Percentiles rank a stretch among this genome's conserved stretches.
Evolutionary conservation across 2,329 filamentous ascomycete genomes (phyloP).

Genomic region (Penicillium sp.): DNA sequence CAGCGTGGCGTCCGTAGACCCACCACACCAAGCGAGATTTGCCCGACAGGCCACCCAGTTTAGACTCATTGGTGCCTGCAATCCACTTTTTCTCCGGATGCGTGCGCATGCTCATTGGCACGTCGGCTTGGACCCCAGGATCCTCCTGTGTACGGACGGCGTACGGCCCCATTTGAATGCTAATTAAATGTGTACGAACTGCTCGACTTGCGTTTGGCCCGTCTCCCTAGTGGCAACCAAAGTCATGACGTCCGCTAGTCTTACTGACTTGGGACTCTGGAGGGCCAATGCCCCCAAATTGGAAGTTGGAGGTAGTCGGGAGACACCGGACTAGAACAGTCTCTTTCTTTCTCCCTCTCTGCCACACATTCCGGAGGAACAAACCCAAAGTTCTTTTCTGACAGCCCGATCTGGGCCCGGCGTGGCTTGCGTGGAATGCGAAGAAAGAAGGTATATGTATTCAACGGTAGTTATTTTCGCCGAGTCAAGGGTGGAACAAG

Average conservation of each 20-base stretch:
- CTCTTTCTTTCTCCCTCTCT: too few species aligned
- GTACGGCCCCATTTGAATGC: constrained; percentile 17
- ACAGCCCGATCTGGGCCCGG: constrained; percentile 2
- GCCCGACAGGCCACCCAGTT: constrained; percentile 2
- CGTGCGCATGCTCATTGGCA: constrained; percentile 23
- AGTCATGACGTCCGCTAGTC: constrained; percentile 27
- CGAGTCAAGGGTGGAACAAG: constrained; percentile 16
- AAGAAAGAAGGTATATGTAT: not conserved
- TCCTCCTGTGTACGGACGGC: constrained; percentile 9
- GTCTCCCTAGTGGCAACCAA: constrained; percentile 20
- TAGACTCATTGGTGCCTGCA: constrained; percentile 26
- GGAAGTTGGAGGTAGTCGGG: too few species aligned
- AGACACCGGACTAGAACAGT: too few species aligned
- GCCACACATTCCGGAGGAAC: not conserved
- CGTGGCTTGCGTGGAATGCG: constrained; percentile 5
- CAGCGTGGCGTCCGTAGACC: constrained; percentile 28
- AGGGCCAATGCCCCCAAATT: not conserved
- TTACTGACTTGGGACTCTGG: too few species aligned
- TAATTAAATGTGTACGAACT: constrained; percentile 18
- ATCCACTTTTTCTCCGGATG: constrained; percentile 31
- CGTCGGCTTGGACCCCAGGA: constrained; percentile 23
- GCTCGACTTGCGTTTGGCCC: constrained; percentile 1
- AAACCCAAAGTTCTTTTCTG: constrained; percentile 1
- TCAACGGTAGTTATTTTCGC: constrained; percentile 8
- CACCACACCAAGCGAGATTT: constrained; percentile 30